Percentiles rank a stretch among this genome's conserved stretches.
phyloP scores from a whole-genome alignment of 345 rosid species.

The Tarenaya hassleriana region DNA sequence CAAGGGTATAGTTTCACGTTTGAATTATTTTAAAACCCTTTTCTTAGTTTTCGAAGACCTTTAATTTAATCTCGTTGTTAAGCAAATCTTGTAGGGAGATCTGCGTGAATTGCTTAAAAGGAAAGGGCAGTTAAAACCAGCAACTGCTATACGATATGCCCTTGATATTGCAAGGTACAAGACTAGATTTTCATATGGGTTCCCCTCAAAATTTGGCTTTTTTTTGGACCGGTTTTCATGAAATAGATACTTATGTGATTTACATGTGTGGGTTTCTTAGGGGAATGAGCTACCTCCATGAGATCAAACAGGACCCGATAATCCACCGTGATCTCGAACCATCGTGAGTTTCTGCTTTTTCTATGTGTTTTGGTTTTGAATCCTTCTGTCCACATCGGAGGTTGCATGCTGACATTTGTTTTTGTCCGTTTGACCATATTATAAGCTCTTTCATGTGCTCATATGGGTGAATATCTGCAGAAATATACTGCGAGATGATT shows the following conservation, averaged over 20 bases:
- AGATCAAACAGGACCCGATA: slow-evolving; percentile 75
- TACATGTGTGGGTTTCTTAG: slow-evolving; percentile 32
- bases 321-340: slow-evolving; percentile 99
- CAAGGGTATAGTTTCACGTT: slow-evolving; percentile 45
- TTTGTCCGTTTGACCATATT: too few relatives aligned
- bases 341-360: slow-evolving; percentile 56
- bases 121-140: slow-evolving; percentile 55
- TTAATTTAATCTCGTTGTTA: slow-evolving; percentile 11
- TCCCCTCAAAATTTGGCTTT: neutral
- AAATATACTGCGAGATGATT: slow-evolving; percentile 87
- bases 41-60: slow-evolving; percentile 2
- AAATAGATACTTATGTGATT: neutral
- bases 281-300: slow-evolving; percentile 96
- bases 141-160: slow-evolving; percentile 59
- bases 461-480: slow-evolving; percentile 42
- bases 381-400: neutral
- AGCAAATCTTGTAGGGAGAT: slow-evolving; percentile 56
- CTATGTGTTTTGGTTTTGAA: neutral
- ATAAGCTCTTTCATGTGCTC: slow-evolving; percentile 17
- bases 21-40: neutral
- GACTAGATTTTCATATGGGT: neutral
- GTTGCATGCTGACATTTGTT: too few relatives aligned
- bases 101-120: slow-evolving; percentile 48
- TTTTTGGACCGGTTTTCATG: too few relatives aligned
- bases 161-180: slow-evolving; percentile 93